Evolutionary conservation across 139 green algal genomes (phyloP).

Genomic region (Spirogloea muscicola): DNA sequence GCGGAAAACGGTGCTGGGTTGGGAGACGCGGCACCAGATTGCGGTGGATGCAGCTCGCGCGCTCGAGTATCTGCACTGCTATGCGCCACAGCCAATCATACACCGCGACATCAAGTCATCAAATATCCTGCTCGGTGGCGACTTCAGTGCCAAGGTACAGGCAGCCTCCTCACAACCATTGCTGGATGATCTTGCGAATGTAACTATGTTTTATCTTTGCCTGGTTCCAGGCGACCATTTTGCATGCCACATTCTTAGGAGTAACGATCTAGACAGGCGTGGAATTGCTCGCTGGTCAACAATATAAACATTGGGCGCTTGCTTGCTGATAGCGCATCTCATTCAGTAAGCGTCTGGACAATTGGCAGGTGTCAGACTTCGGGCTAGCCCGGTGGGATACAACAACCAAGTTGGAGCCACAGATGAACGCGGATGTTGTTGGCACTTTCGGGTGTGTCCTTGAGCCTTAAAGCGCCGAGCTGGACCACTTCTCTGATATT

Average conservation of each 20-base stretch:
- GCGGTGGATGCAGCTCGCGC: not conserved
- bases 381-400: not conserved
- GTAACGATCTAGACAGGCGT: too few species aligned
- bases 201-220: too few species aligned
- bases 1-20: not conserved
- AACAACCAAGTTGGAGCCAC: not conserved
- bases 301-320: too few species aligned
- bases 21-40: slow-evolving; percentile 7
- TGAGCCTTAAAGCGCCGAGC: not conserved
- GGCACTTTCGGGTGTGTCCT: slow-evolving; percentile 7
- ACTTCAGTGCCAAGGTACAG: too few species aligned
- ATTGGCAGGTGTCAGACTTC: slow-evolving; percentile 8
- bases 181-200: too few species aligned
- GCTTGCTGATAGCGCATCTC: too few species aligned
- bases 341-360: too few species aligned
- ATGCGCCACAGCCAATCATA: slow-evolving; percentile 8
- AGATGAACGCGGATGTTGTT: not conserved
- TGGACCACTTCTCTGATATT: not conserved
- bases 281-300: too few species aligned
- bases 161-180: too few species aligned
- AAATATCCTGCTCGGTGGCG: slow-evolving; percentile 16
- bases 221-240: too few species aligned
- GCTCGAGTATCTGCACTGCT: slow-evolving; percentile 12
- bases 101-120: slow-evolving; percentile 22
- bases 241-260: too few species aligned